These are phyloP conservation scores for Agaricus blazei DNA, from an alignment of 768 basidiomycete species.

Conservation along the genomic window DNA sequence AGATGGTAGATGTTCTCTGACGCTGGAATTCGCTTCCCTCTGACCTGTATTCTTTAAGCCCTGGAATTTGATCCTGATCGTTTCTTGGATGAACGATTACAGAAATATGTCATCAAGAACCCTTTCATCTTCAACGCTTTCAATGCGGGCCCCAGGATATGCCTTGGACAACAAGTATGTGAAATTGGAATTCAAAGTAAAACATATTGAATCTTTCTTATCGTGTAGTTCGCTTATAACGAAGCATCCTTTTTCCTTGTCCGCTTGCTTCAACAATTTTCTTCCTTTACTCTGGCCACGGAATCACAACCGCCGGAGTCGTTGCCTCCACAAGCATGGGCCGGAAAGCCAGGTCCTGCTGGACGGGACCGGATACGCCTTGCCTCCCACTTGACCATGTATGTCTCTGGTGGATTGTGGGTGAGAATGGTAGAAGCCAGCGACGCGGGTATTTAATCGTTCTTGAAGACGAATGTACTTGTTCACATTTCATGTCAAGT, in stretches of 20 bases:
- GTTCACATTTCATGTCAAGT: not conserved
- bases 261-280: constrained; percentile 46
- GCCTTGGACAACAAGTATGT: constrained; percentile 38
- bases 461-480: not conserved
- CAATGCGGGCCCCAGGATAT: constrained; percentile 64
- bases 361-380: constrained; percentile 35
- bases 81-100: constrained; percentile 53
- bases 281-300: constrained; percentile 31
- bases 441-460: not conserved
- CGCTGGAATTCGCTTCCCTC: not conserved
- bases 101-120: constrained; percentile 48
- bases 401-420: constrained; percentile 42
- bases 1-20: constrained; percentile 36
- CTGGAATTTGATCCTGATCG: constrained; percentile 60
- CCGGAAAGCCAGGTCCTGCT: constrained; percentile 21
- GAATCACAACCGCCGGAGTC: constrained; percentile 29
- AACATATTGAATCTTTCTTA: no score
- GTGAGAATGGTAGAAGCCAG: constrained; percentile 23
- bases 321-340: constrained; percentile 23
- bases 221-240: constrained; percentile 46
- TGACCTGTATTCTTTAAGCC: constrained; percentile 21
- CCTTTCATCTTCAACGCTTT: constrained; percentile 70
- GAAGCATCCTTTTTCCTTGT: constrained; percentile 50
- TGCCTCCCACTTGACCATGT: constrained; percentile 36
- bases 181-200: not conserved